Percentiles rank a stretch among this genome's conserved stretches.
phyloP scores from a whole-genome alignment of 2,329 filamentous ascomycete genomes.

The Exophiala viscosa region DNA sequence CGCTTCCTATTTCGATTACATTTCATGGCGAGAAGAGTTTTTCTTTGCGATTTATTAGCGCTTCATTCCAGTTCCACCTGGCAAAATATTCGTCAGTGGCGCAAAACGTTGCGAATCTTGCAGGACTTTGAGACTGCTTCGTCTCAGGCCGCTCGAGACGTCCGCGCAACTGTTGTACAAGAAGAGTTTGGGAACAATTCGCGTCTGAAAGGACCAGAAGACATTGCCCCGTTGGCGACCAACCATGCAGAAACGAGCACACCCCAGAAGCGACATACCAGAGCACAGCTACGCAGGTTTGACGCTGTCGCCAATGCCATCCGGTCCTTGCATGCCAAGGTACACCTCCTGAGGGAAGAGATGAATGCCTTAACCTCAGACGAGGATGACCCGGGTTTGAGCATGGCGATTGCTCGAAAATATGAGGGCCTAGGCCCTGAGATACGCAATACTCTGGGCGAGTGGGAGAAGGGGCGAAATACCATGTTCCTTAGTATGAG shows the following conservation, averaged over 20 bases:
- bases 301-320: slow-evolving; percentile 87
- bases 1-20: slow-evolving; percentile 79
- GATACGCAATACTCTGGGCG: slow-evolving; percentile 71
- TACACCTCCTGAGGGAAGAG: slow-evolving; percentile 87
- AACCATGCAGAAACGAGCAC: slow-evolving; percentile 45
- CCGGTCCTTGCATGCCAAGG: slow-evolving; percentile 85
- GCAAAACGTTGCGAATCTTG: slow-evolving; percentile 70
- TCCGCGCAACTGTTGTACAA: slow-evolving; percentile 13
- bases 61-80: slow-evolving; percentile 64
- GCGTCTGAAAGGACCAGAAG: neutral
- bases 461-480: slow-evolving; percentile 85
- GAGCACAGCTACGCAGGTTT: slow-evolving; percentile 82
- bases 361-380: slow-evolving; percentile 67
- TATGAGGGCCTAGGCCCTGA: slow-evolving; percentile 94
- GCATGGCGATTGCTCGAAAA: slow-evolving; percentile 74
- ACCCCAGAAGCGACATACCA: slow-evolving; percentile 76
- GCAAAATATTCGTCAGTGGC: slow-evolving; percentile 26
- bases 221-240: neutral
- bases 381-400: slow-evolving; percentile 65
- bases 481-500: slow-evolving; percentile 74
- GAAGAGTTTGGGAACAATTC: slow-evolving; percentile 20
- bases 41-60: slow-evolving; percentile 83
- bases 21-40: slow-evolving; percentile 74
- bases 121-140: slow-evolving; percentile 62
- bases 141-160: slow-evolving; percentile 9